phyloP scores from a whole-genome alignment of 75 land plant genomes.

The Pinus albicaulis region DNA sequence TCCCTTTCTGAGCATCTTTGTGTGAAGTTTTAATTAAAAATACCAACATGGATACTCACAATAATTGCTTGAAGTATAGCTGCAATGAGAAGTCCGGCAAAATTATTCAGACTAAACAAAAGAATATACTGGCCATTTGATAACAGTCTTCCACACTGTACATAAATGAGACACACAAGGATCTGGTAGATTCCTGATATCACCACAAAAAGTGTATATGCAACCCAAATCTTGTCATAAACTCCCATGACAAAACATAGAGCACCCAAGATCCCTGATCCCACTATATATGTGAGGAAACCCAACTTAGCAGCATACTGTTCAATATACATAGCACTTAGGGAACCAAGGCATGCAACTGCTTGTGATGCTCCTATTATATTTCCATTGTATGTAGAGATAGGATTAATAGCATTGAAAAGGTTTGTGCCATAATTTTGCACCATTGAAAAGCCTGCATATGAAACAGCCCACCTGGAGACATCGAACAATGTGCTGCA shows the following conservation, averaged over 20 bases:
- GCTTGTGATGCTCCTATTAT: slow-evolving; percentile 28
- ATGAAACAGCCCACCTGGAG: slow-evolving; percentile 31
- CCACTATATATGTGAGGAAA: slow-evolving; percentile 14
- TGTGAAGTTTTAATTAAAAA: too few species aligned
- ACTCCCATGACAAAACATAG: slow-evolving; percentile 19
- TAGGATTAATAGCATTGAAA: slow-evolving; percentile 21
- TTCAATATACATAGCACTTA: slow-evolving; percentile 6
- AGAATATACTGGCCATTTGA: slow-evolving; percentile 11
- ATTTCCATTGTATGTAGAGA: slow-evolving; percentile 21
- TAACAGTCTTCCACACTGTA: slow-evolving; percentile 8
- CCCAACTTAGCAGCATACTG: slow-evolving; percentile 9
- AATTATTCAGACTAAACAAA: slow-evolving; percentile 8
- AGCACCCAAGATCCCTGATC: slow-evolving; percentile 18
- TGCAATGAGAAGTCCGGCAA: slow-evolving; percentile 15
- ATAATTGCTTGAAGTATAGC: slow-evolving; percentile 12
- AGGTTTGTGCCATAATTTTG: slow-evolving; percentile 31
- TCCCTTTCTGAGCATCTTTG: too few species aligned
- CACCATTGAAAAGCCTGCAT: slow-evolving; percentile 21
- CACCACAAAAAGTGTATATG: slow-evolving; percentile 8
- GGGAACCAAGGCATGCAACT: slow-evolving; percentile 16
- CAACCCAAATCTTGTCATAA: slow-evolving; percentile 4
- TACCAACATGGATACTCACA: slow-evolving; percentile 3
- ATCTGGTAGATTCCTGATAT: slow-evolving; percentile 8
- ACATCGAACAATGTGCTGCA: neutral
- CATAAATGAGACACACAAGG: slow-evolving; percentile 9